Conservation (phyloP, 1,284 basidiomycete genomes). For the Rhodotorula sp. region DNA sequence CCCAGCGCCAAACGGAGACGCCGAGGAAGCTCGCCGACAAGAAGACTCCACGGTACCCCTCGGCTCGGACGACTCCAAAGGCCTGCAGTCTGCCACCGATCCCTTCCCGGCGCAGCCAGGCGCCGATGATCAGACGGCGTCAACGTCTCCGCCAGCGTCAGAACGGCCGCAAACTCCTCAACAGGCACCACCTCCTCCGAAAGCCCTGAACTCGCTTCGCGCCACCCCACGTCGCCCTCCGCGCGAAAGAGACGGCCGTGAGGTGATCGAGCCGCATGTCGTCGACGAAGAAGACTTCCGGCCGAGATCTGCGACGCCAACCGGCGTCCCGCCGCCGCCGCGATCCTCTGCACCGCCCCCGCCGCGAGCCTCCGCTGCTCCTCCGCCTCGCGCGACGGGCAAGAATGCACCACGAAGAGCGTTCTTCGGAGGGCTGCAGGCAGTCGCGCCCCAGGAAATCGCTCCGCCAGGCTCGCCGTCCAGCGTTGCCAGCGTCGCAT, state of each 20-base stretch:
- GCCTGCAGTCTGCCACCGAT: too few relatives aligned
- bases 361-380: not conserved
- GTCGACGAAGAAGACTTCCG: slow-evolving; percentile 7
- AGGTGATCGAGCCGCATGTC: slow-evolving; percentile 3
- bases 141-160: too few relatives aligned
- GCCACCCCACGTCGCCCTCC: not conserved
- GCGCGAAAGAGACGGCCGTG: not conserved
- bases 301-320: not conserved
- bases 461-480: not conserved
- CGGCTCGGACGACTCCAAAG: too few relatives aligned
- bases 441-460: not conserved
- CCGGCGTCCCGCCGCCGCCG: not conserved
- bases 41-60: too few relatives aligned
- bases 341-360: not conserved
- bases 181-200: not conserved
- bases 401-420: not conserved
- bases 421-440: not conserved
- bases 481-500: too few relatives aligned
- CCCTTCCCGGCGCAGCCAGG: too few relatives aligned
- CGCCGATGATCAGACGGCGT: too few relatives aligned
- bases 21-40: not conserved
- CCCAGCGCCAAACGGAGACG: not conserved
- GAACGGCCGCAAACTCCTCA: not conserved
- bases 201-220: not conserved
- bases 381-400: not conserved